These are phyloP conservation scores for Bombardia bombarda DNA, from an alignment of 495 filamentous ascomycete species.

Conservation along the genomic window DNA sequence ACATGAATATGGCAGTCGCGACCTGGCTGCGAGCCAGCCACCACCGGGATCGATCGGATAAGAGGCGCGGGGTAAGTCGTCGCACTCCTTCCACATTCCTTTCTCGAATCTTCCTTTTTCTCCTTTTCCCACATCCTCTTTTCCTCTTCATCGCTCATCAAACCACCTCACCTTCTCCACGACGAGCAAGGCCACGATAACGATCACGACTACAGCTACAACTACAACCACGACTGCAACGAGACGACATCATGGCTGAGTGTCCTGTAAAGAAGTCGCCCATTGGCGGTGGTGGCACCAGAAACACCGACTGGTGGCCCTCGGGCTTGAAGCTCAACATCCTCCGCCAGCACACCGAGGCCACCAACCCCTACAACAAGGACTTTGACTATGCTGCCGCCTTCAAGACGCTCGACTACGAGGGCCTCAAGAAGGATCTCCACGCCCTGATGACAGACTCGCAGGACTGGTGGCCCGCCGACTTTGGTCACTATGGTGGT, in stretches of 20 bases:
- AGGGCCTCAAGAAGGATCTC: slow-evolving; percentile 63
- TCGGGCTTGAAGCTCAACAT: slow-evolving; percentile 55
- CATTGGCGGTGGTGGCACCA: slow-evolving; percentile 47
- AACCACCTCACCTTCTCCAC: too few species aligned
- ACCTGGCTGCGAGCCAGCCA: too few species aligned
- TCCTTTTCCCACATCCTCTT: too few species aligned
- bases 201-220: too few species aligned
- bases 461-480: slow-evolving; percentile 69
- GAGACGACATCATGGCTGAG: slow-evolving; percentile 1
- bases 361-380: slow-evolving; percentile 49
- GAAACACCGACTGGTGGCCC: slow-evolving; percentile 65
- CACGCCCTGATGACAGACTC: slow-evolving; percentile 62
- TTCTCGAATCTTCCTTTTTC: too few species aligned
- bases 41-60: too few species aligned
- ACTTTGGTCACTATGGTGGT: slow-evolving; percentile 71
- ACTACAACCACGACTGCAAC: too few species aligned
- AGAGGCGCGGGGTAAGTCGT: too few species aligned
- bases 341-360: slow-evolving; percentile 58
- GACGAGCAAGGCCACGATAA: too few species aligned
- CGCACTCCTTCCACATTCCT: too few species aligned
- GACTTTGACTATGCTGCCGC: slow-evolving; percentile 62
- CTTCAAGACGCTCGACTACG: slow-evolving; percentile 64
- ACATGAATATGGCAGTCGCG: too few species aligned
- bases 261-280: background rate
- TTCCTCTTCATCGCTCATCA: too few species aligned